Evolutionary conservation across 73 alveolate species (phyloP).

Genomic region (Strombidium stylifer): DNA sequence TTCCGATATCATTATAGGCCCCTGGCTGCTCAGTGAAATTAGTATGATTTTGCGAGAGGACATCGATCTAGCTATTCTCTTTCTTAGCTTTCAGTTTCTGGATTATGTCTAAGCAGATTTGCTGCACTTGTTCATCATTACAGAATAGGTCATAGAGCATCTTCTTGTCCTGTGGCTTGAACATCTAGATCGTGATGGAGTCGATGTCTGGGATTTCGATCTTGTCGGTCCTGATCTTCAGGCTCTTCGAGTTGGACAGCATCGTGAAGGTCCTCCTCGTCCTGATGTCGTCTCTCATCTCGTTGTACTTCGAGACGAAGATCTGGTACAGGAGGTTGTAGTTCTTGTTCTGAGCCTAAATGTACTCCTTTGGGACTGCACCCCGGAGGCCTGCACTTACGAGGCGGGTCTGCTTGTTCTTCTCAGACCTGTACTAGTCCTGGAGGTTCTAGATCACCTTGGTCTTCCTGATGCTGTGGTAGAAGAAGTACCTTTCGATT

Average conservation of each 20-base stretch:
- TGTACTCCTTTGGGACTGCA: neutral
- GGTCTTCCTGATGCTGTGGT: constrained; percentile 34
- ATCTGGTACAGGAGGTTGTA: constrained; percentile 7
- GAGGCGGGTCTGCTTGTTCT: neutral
- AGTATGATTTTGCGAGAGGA: neutral
- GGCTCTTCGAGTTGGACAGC: constrained; percentile 11
- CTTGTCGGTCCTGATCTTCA: constrained; percentile 11
- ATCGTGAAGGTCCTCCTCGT: constrained; percentile 12
- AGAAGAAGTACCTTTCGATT: constrained; percentile 28
- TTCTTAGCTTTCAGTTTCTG: neutral
- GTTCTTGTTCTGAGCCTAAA: neutral
- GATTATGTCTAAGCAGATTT: neutral
- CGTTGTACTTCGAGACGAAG: neutral
- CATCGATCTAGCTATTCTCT: neutral
- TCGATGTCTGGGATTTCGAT: constrained; percentile 25
- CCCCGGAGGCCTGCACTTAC: no score
- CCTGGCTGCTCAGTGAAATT: neutral
- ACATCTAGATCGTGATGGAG: neutral
- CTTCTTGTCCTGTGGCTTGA: constrained; percentile 30
- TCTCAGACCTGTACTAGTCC: constrained; percentile 5
- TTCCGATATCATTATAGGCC: neutral
- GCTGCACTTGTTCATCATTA: constrained; percentile 10
- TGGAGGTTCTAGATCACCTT: constrained; percentile 7
- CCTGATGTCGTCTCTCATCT: constrained; percentile 31
- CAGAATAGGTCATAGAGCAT: constrained; percentile 4